Base-by-base conservation (phyloP, 2,329 filamentous ascomycete species). In the Chrysosporium keratinophilum region DNA sequence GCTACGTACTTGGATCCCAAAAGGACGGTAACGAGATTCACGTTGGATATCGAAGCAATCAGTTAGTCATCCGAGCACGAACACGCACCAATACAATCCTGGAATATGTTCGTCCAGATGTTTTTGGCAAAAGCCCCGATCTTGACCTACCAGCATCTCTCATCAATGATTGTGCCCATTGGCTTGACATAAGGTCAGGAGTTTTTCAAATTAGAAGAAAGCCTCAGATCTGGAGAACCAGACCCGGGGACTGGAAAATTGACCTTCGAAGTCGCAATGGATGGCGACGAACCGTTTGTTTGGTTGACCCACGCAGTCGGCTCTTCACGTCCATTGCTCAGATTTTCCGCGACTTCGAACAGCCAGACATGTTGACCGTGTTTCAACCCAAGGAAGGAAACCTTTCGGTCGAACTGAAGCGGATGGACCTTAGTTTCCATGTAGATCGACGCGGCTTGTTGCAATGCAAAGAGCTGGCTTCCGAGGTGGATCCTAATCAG, bases 401-500 rank as follows among this genome's bases (percentile, higher is more conserved):
- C 0, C 54, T 83, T 0, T 64, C 60, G 0, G 72, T 83, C 0
- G 75, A 82, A 20, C 58, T 83, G 19, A 72, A 71, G 44, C 72
- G 75, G 1, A 61, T 82, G 1, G 73, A 82, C 43, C 64, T 85
- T 0, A 65, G 61, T 0, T 85, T 85, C 58, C 56, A 39, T 0
- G 77, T 84, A 1, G 79, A 78, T 46, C 0, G 10, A 0, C 56
- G 60, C 0, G 63, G 67, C 0, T 56, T 75, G 0, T 69, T 86
- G 0, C 58, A 73, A 12, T 82, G 72, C 15, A 64, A 50, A 0
- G 71, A 83, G 56, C 69, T 84, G 0, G 63, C 65, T 0, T 69
- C 76, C 0, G 72, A 78, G 41, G 69, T 87, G 0, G 79, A 83
- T 50, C 62, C 64, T 0, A 58, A 78, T 7, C 84, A 87, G 60